Percentiles rank a stretch among this genome's conserved stretches.
phyloP scores from a whole-genome alignment of 2,329 filamentous ascomycete species.

The Fusarium sp. region DNA sequence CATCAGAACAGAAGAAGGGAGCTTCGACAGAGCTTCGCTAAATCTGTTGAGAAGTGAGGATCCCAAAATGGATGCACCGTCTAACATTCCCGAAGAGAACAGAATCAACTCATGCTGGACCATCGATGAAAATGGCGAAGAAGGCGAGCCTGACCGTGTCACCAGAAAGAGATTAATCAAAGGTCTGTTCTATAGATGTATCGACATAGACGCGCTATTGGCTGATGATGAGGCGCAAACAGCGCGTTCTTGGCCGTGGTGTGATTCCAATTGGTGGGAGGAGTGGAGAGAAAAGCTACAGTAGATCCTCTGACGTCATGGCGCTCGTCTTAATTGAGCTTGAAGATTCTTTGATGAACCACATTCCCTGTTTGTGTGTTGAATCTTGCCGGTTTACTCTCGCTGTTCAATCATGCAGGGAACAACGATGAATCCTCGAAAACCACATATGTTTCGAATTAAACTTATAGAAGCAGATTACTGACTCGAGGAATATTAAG shows the following conservation, averaged over 20 bases:
- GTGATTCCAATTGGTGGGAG: not conserved
- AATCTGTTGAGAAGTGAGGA: not conserved
- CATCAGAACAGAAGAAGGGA: constrained; percentile 22
- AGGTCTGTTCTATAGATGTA: not conserved
- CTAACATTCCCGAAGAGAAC: not conserved
- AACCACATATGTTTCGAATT: too few relatives aligned
- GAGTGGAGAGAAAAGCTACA: too few relatives aligned
- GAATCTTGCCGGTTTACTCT: too few relatives aligned
- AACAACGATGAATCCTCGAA: too few relatives aligned
- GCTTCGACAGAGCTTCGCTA: not conserved
- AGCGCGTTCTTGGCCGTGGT: not conserved
- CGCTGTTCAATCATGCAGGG: too few relatives aligned
- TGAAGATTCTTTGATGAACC: too few relatives aligned
- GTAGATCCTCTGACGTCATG: too few relatives aligned
- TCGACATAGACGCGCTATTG: not conserved
- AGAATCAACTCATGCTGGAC: constrained; percentile 7
- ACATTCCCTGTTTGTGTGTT: too few relatives aligned
- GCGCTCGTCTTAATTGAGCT: fast-evolving
- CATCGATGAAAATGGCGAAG: not conserved
- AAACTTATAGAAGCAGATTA: too few relatives aligned
- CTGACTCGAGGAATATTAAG: too few relatives aligned
- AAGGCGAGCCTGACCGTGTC: not conserved
- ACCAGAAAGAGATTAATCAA: not conserved
- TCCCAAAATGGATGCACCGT: not conserved
- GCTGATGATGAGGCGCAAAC: not conserved